These are phyloP conservation scores for Rauvolfia tetraphylla DNA, from an alignment of 257 asterid genomes.

Conservation along the genomic window DNA sequence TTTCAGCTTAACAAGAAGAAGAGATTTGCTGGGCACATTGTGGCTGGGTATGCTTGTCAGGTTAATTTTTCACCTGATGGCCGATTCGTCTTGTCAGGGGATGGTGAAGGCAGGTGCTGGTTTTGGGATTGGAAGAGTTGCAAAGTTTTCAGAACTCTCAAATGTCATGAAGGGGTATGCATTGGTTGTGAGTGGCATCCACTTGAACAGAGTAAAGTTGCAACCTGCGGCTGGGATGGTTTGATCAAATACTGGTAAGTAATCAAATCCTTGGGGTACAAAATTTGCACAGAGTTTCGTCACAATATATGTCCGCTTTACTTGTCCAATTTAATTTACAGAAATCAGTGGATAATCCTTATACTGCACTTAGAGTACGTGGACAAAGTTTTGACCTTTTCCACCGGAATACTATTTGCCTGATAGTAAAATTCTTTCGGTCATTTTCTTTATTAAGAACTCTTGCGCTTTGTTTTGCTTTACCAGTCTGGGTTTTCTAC, in stretches of 20 bases:
- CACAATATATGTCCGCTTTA: not conserved
- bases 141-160: conserved; percentile 89
- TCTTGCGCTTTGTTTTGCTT: not conserved
- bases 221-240: conserved; percentile 99
- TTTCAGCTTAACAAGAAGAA: conserved; percentile 97
- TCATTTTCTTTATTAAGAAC: not conserved
- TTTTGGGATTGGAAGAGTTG: conserved; percentile 99
- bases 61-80: conserved; percentile 99
- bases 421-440: not conserved
- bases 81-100: conserved; percentile 93
- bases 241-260: conserved; percentile 94
- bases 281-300: not conserved
- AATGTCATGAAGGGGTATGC: conserved; percentile 95
- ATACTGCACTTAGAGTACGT: not conserved
- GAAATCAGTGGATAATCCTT: not conserved
- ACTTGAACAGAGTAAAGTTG: conserved; percentile 97
- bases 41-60: conserved; percentile 97
- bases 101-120: conserved; percentile 98
- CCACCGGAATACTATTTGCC: not conserved
- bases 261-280: conserved; percentile 18
- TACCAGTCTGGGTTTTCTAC: not conserved
- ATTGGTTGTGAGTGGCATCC: conserved; percentile 98
- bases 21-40: conserved; percentile 96
- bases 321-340: not conserved
- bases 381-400: not conserved